These are phyloP conservation scores for Pseudogymnoascus pannorum DNA, from an alignment of 2,329 filamentous ascomycete genomes.

Conservation along the genomic window DNA sequence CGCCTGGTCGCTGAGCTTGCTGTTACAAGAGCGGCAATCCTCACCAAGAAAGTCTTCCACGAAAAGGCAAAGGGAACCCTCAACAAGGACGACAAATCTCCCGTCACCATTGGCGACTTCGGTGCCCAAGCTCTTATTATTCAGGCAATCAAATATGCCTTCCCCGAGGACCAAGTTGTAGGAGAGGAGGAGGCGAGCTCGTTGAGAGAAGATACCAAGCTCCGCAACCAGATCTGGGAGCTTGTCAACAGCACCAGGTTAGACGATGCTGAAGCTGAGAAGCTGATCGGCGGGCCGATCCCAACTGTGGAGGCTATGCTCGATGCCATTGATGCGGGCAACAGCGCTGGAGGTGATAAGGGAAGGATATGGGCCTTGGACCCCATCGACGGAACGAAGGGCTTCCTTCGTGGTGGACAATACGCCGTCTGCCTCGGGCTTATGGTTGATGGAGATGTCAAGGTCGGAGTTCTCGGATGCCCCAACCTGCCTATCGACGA, in stretches of 20 bases:
- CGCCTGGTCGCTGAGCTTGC: conserved; percentile 78
- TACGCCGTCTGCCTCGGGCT: conserved; percentile 92
- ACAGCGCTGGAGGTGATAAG: conserved; percentile 60
- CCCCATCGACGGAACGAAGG: conserved; percentile 96
- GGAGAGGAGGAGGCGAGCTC: conserved; percentile 88
- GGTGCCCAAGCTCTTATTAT: conserved; percentile 97
- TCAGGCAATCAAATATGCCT: conserved; percentile 77
- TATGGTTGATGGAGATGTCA: conserved; percentile 87
- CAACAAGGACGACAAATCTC: conserved; percentile 90
- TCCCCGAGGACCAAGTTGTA: conserved; percentile 85
- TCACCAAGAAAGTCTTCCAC: conserved; percentile 72
- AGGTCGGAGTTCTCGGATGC: conserved; percentile 89
- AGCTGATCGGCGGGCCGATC: conserved; percentile 62
- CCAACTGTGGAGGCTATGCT: conserved; percentile 59
- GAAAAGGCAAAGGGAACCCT: conserved; percentile 92
- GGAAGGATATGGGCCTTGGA: conserved; percentile 94
- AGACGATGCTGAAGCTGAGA: conserved; percentile 56
- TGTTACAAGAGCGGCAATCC: conserved; percentile 72
- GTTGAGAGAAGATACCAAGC: conserved; percentile 61
- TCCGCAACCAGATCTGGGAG: conserved; percentile 75
- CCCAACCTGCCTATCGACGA: conserved; percentile 92
- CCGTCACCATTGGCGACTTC: conserved; percentile 96
- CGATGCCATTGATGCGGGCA: conserved; percentile 58
- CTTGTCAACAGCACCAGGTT: conserved; percentile 69
- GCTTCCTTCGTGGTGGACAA: conserved; percentile 90